Conservation (phyloP, 768 basidiomycete species). For the Lactifluus hygrophoroides region DNA sequence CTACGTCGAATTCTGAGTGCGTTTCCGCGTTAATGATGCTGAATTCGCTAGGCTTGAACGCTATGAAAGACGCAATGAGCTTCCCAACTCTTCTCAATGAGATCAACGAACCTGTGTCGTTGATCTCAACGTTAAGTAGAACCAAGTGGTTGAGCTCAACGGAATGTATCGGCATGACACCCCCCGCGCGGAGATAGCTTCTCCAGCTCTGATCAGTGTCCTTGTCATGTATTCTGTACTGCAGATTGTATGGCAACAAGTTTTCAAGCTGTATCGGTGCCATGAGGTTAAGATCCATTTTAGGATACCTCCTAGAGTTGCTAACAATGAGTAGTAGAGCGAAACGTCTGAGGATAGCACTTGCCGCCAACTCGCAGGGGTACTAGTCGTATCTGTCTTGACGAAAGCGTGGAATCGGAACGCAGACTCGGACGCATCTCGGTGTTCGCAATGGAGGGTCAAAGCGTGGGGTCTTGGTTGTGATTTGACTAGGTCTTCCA, state of each 20-base stretch:
- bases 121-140: conserved; percentile 78
- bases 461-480: conserved; percentile 38
- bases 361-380: conserved; percentile 13
- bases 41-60: conserved; percentile 90
- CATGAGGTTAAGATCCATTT: conserved; percentile 74
- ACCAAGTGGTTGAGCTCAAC: conserved; percentile 88
- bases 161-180: conserved; percentile 93
- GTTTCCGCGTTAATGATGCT: conserved; percentile 95
- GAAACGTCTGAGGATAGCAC: not conserved
- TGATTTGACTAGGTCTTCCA: conserved; percentile 75
- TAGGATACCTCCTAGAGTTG: conserved; percentile 64
- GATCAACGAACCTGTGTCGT: conserved; percentile 71
- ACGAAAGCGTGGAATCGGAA: conserved; percentile 94
- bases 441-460: conserved; percentile 79
- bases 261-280: conserved; percentile 96
- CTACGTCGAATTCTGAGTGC: conserved; percentile 81
- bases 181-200: conserved; percentile 87
- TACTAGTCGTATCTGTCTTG: conserved; percentile 57
- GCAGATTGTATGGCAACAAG: conserved; percentile 84
- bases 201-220: conserved; percentile 90
- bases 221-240: conserved; percentile 97
- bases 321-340: not conserved
- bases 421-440: conserved; percentile 70
- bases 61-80: conserved; percentile 31
- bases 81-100: not conserved